Percentiles rank a stretch among this genome's conserved stretches.
Evolutionary conservation across 768 basidiomycete species (phyloP).

Genomic region (Calvatia gigantea): DNA sequence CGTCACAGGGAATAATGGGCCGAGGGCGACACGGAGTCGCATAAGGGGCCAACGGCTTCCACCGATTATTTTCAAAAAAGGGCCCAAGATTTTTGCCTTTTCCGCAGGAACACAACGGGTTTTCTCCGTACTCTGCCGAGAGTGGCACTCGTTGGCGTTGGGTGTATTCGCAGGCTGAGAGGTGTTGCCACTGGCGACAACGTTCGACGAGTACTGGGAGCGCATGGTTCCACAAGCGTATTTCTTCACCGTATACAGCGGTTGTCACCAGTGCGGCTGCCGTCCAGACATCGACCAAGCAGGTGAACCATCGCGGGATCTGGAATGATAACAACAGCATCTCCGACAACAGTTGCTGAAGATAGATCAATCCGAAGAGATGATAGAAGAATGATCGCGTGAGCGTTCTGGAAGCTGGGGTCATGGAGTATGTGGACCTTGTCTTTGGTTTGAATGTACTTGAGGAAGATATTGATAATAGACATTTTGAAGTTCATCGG

Average conservation of each 20-base stretch:
- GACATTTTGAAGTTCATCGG: slow-evolving; percentile 22
- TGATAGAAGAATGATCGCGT: slow-evolving; percentile 45
- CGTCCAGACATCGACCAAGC: slow-evolving; percentile 13
- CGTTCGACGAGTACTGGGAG: slow-evolving; percentile 50
- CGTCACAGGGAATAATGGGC: slow-evolving; percentile 50
- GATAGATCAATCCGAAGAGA: slow-evolving; percentile 43
- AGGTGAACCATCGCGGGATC: slow-evolving; percentile 17
- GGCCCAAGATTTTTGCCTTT: slow-evolving; percentile 40
- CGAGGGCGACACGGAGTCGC: slow-evolving; percentile 48
- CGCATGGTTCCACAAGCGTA: slow-evolving; percentile 46
- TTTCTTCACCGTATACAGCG: slow-evolving; percentile 27
- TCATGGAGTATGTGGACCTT: background rate
- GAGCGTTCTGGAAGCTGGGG: background rate
- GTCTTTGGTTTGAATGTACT: slow-evolving; percentile 2
- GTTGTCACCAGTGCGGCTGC: slow-evolving; percentile 14
- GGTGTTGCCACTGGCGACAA: slow-evolving; percentile 51
- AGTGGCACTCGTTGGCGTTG: slow-evolving; percentile 31
- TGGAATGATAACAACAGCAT: slow-evolving; percentile 44
- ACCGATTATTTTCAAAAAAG: slow-evolving; percentile 29
- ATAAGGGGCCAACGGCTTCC: slow-evolving; percentile 38
- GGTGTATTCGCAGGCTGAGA: slow-evolving; percentile 43
- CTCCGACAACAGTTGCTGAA: slow-evolving; percentile 48
- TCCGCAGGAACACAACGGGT: slow-evolving; percentile 53
- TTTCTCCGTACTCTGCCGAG: slow-evolving; percentile 28
- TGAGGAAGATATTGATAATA: slow-evolving; percentile 17